Evolutionary conservation across 2,329 filamentous ascomycete species (phyloP).

Genomic region (Apiospora marii): DNA sequence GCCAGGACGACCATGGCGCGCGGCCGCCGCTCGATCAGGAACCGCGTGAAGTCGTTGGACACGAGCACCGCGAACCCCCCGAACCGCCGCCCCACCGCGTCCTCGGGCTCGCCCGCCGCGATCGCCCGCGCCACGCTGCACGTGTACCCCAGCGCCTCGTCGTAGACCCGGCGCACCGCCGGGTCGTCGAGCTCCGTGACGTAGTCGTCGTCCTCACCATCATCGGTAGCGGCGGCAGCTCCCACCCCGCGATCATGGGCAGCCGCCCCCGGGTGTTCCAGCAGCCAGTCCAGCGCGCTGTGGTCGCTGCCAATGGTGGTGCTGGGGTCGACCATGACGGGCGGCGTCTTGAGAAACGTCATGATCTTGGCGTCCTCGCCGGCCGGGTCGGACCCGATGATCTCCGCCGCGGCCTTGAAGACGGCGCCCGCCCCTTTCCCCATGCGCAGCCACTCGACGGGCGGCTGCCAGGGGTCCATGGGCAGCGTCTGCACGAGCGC

Average conservation of each 20-base stretch:
- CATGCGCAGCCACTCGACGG: conserved; percentile 47
- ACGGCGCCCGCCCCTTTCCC: conserved; percentile 45
- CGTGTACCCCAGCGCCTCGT: conserved; percentile 44
- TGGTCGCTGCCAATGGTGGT: conserved; percentile 42
- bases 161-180: conserved; percentile 39
- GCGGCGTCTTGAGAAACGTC: conserved; percentile 39
- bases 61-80: conserved; percentile 47
- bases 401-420: conserved; percentile 39
- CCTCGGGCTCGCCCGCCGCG: conserved; percentile 40
- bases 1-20: conserved; percentile 48
- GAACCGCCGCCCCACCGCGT: conserved; percentile 44
- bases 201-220: neutral
- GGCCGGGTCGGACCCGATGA: conserved; percentile 28
- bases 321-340: conserved; percentile 40
- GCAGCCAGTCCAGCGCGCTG: conserved; percentile 44
- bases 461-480: conserved; percentile 47
- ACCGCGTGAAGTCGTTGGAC: conserved; percentile 43
- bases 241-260: neutral
- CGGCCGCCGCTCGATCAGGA: conserved; percentile 45
- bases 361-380: conserved; percentile 36
- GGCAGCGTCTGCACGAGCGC: conserved; percentile 48
- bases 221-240: neutral
- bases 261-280: conserved; percentile 42
- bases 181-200: conserved; percentile 41
- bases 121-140: conserved; percentile 43